Percentiles rank a stretch among this genome's conserved stretches.
Evolutionary conservation across 495 filamentous ascomycete species (phyloP).

Genomic region (Penicillium turbatum): DNA sequence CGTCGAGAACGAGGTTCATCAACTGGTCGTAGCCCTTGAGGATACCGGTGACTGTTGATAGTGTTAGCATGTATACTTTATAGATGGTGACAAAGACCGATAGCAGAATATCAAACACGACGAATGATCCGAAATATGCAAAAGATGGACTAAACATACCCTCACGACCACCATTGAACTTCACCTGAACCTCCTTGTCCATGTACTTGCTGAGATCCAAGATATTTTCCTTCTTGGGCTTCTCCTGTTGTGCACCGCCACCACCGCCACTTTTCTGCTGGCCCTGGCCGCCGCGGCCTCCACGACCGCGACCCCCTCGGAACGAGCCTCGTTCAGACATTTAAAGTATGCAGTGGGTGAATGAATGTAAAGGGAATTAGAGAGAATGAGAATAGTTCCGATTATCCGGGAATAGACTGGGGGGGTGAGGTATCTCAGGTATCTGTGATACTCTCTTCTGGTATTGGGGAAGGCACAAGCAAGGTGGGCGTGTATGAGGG

Average conservation of each 20-base stretch:
- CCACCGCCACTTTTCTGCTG: slow-evolving; percentile 47
- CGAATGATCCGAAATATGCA: neutral
- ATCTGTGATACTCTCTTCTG: neutral
- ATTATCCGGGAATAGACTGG: slow-evolving; percentile 9
- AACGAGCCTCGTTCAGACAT: slow-evolving; percentile 67
- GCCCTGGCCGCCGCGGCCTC: slow-evolving; percentile 38
- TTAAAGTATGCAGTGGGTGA: slow-evolving; percentile 14
- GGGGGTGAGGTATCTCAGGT: neutral
- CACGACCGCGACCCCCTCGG: slow-evolving; percentile 52
- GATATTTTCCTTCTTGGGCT: slow-evolving; percentile 97
- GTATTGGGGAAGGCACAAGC: slow-evolving; percentile 6
- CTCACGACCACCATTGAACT: slow-evolving; percentile 94
- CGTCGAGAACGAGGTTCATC: slow-evolving; percentile 96
- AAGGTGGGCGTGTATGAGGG: slow-evolving; percentile 22
- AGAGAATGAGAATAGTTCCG: neutral
- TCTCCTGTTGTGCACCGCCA: slow-evolving; percentile 54
- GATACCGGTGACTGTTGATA: slow-evolving; percentile 66
- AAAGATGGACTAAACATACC: slow-evolving; percentile 49
- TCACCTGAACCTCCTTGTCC: slow-evolving; percentile 90
- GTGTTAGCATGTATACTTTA: slow-evolving; percentile 7
- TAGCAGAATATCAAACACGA: neutral
- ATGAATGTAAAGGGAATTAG: slow-evolving; percentile 7
- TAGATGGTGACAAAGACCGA: neutral
- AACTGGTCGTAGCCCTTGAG: slow-evolving; percentile 95
- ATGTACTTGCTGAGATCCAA: slow-evolving; percentile 92